phyloP scores from a whole-genome alignment of 2,329 filamentous ascomycete genomes.

The Hirsutella rhossiliensis region DNA sequence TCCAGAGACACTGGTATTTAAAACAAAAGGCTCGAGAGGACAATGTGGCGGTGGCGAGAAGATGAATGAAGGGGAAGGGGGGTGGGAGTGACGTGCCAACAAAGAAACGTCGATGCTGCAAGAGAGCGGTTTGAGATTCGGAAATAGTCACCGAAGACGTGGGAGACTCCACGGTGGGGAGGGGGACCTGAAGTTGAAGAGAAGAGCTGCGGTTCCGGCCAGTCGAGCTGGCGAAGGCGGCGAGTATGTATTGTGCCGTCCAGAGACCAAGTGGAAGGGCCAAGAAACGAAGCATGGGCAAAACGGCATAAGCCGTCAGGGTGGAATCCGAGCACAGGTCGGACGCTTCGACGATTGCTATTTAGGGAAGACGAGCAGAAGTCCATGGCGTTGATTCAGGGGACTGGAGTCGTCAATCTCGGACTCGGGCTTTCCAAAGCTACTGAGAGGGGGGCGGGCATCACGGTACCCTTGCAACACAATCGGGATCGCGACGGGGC shows the following conservation, averaged over 20 bases:
- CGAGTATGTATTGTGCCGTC: no score
- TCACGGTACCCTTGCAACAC: not conserved
- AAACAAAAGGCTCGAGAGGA: not conserved
- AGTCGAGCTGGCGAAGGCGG: no score
- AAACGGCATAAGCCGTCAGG: not conserved
- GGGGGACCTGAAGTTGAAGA: not conserved
- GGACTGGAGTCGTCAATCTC: not conserved
- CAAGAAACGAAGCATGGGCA: not conserved
- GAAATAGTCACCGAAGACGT: not conserved
- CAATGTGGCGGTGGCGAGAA: constrained; percentile 4
- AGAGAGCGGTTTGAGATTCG: not conserved
- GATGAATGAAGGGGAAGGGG: not conserved
- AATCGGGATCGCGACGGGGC: constrained; percentile 1
- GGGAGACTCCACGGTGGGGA: not conserved
- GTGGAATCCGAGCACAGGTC: not conserved
- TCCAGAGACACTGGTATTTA: not conserved
- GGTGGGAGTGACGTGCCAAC: not conserved
- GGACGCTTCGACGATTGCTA: not conserved
- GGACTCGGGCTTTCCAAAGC: not conserved
- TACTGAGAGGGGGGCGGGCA: not conserved
- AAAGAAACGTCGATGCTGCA: not conserved
- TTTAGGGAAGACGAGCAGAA: not conserved
- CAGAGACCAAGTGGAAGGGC: not conserved
- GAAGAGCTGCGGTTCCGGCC: no score
- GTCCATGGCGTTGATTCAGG: not conserved